phyloP scores from a whole-genome alignment of 371 early-diverging fungal genomes.

The Rhizopus delemar region DNA sequence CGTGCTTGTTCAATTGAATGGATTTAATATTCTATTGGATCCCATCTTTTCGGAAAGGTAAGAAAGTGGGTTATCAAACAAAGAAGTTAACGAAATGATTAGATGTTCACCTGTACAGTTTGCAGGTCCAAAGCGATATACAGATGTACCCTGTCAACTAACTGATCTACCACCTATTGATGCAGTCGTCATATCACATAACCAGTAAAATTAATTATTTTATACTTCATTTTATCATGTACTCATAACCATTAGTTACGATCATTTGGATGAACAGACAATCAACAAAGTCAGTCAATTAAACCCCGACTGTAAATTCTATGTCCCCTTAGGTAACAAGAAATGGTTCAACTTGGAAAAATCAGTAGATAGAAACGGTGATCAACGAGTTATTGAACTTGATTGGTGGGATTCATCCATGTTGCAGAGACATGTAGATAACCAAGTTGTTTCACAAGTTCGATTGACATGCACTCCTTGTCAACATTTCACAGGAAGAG shows the following conservation, averaged over 20 bases:
- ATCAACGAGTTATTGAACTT: slow-evolving; percentile 53
- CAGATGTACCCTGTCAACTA: slow-evolving; percentile 66
- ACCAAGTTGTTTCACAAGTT: slow-evolving; percentile 15
- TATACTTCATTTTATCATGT: not conserved
- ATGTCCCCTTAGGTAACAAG: slow-evolving; percentile 77
- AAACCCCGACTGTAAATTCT: slow-evolving; percentile 54
- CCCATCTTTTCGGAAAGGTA: slow-evolving; percentile 70
- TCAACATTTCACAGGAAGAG: slow-evolving; percentile 78
- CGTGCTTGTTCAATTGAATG: slow-evolving; percentile 61
- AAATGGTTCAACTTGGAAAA: slow-evolving; percentile 53
- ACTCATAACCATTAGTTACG: slow-evolving; percentile 48
- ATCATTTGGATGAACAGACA: slow-evolving; percentile 71
- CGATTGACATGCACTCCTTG: slow-evolving; percentile 69
- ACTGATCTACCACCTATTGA: slow-evolving; percentile 69
- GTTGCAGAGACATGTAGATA: slow-evolving; percentile 27
- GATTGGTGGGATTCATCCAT: slow-evolving; percentile 81
- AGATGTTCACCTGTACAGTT: slow-evolving; percentile 68
- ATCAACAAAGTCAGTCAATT: slow-evolving; percentile 49
- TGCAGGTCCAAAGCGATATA: slow-evolving; percentile 66
- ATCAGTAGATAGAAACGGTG: slow-evolving; percentile 34
- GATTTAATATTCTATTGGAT: slow-evolving; percentile 70
- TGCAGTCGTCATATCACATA: slow-evolving; percentile 73
- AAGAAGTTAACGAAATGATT: not conserved
- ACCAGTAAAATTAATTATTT: slow-evolving; percentile 43
- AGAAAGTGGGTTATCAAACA: not conserved